These are phyloP conservation scores for Stylonectria norvegica DNA, from an alignment of 2,329 filamentous ascomycete genomes.

Conservation along the genomic window DNA sequence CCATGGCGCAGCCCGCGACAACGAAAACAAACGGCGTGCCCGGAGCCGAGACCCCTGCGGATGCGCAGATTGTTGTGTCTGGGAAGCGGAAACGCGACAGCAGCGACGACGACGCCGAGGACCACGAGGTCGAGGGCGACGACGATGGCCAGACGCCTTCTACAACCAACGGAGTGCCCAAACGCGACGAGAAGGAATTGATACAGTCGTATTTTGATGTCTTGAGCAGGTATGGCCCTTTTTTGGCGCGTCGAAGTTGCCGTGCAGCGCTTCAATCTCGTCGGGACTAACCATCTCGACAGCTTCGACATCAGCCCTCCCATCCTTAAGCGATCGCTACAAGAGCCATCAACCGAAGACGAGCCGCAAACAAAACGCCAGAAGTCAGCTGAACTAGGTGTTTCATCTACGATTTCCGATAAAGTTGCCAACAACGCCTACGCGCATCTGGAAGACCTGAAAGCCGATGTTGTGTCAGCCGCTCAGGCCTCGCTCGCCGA, in stretches of 20 bases:
- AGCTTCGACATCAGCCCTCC: slow-evolving; percentile 55
- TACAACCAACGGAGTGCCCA: slow-evolving; percentile 23
- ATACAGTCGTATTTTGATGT: slow-evolving; percentile 38
- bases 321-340: slow-evolving; percentile 53
- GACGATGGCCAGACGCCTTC: slow-evolving; percentile 24
- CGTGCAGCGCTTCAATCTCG: too few relatives aligned
- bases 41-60: slow-evolving; percentile 31
- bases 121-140: slow-evolving; percentile 29
- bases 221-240: slow-evolving; percentile 35
- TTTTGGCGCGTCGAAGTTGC: slow-evolving; percentile 10
- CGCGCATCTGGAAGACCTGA: slow-evolving; percentile 61
- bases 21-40: slow-evolving; percentile 41
- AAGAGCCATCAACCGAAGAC: slow-evolving; percentile 39
- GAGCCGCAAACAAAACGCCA: slow-evolving; percentile 60
- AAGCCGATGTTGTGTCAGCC: slow-evolving; percentile 52
- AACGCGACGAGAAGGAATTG: slow-evolving; percentile 33
- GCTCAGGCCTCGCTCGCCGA: slow-evolving; percentile 48
- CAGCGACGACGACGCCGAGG: slow-evolving; percentile 37
- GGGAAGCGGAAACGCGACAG: slow-evolving; percentile 60
- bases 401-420: slow-evolving; percentile 47
- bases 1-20: slow-evolving; percentile 42
- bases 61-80: slow-evolving; percentile 30
- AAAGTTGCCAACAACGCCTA: slow-evolving; percentile 53
- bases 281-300: slow-evolving; percentile 29
- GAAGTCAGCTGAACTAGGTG: slow-evolving; percentile 46